Evolutionary conservation across 1,284 basidiomycete species (phyloP).

Genomic region (Sutorius eximius): DNA sequence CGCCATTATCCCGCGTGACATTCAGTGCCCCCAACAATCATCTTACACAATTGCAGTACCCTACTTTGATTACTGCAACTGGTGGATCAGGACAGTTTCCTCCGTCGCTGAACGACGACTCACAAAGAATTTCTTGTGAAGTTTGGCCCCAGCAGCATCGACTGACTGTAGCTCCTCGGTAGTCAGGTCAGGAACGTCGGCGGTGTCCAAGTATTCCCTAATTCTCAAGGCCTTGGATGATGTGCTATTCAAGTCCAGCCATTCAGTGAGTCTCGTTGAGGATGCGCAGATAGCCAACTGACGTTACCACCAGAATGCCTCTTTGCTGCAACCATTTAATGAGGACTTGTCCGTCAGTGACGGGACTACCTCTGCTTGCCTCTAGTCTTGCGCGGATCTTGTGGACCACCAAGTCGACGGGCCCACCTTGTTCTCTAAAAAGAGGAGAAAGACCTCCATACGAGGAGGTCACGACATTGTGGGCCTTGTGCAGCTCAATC

Average conservation of each 20-base stretch:
- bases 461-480: constrained; percentile 63
- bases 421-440: constrained; percentile 48
- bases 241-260: constrained; percentile 43
- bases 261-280: constrained; percentile 21
- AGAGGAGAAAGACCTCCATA: constrained; percentile 59
- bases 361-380: constrained; percentile 40
- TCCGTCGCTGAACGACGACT: not conserved
- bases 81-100: not conserved
- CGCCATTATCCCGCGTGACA: not conserved
- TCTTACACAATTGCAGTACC: not conserved
- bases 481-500: constrained; percentile 43
- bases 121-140: constrained; percentile 44
- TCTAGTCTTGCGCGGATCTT: constrained; percentile 47
- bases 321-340: constrained; percentile 58
- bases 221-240: constrained; percentile 65
- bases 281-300: constrained; percentile 4
- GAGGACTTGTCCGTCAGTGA: constrained; percentile 52
- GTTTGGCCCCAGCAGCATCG: constrained; percentile 53
- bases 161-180: constrained; percentile 59
- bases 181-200: constrained; percentile 53
- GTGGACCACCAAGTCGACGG: constrained; percentile 37
- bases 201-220: constrained; percentile 57
- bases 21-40: not conserved
- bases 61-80: not conserved
- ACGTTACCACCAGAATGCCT: constrained; percentile 62